Evolutionary conservation across 139 green algal species (phyloP), one percentile per base, ranked within the genome.

Genomic region (Chlorella sp.): DNA sequence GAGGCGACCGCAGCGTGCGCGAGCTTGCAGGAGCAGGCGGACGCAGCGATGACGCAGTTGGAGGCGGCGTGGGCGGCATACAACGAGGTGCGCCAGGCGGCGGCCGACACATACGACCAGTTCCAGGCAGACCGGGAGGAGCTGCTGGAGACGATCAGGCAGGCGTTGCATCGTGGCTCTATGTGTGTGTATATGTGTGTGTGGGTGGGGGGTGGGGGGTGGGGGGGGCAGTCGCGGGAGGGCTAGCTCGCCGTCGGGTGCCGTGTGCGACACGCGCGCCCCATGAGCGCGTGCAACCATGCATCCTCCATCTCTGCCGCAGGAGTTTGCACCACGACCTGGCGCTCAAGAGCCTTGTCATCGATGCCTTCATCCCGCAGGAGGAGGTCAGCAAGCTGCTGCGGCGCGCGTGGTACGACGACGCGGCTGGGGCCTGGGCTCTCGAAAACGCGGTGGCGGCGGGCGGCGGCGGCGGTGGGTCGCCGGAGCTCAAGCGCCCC

Each of bases 321-420:
- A 75, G 90, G 60, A 82, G 89, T 67, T 81, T 96, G 75, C 85
- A 93, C 38, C 85, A 93, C 67, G 85, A 95, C 76, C 88, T 94
- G 82, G 80, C 87, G 64, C 84, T 95, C 15, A 94, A 94, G 79
- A 85, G 91, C 71, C 85, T 90, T 71, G 88, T 96, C 35, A 95
- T 96, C 53, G 87, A 89, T 36, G 83, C 86, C 4, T 96, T 95
- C 84, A 89, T 95, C 14, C 91, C 91, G 3, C 77, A 83, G 6
- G 86, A 91, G 55, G 87, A 92, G 66, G 86, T 90, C 38, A 74
- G 86, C 35, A 93, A 71, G 64, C 64, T 71, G n/a, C 53, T 71
- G 64, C 64, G 64, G 9, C 64, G 64, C 42, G 55, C 55, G 41
- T 21, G 2, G 8, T 71, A 42, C n/a, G 25, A 71, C 29, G 29